Evolutionary conservation across 2,329 filamentous ascomycete genomes (phyloP).

Genomic region (Paraphaeosphaeria sporulosa): DNA sequence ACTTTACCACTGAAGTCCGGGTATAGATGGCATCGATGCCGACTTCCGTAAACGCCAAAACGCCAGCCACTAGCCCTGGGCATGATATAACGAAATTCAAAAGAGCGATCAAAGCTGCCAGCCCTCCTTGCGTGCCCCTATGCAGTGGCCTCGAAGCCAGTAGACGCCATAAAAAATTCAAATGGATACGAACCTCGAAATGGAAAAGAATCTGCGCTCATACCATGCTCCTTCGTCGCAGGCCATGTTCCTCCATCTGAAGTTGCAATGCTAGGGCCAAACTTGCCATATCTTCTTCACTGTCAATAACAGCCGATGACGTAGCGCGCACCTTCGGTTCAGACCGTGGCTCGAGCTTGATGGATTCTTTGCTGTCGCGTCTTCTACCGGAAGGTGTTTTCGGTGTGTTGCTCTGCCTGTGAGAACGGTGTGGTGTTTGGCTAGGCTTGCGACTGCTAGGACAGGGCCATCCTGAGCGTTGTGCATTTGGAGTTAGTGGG

Average conservation of each 20-base stretch:
- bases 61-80: conserved; percentile 1
- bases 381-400: conserved; percentile 35
- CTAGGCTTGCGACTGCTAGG: conserved; percentile 28
- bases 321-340: conserved; percentile 17
- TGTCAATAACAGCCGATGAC: conserved; percentile 17
- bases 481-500: conserved; percentile 18
- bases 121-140: not conserved
- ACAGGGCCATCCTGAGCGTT: conserved; percentile 16
- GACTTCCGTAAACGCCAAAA: conserved; percentile 13
- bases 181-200: conserved; percentile 1
- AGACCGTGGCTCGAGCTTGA: conserved; percentile 34
- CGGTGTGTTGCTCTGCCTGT: conserved; percentile 36
- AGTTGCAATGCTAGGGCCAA: conserved; percentile 41
- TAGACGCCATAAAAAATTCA: conserved; percentile 9
- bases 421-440: conserved; percentile 29
- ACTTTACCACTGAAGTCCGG: conserved; percentile 16
- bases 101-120: not conserved
- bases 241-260: conserved; percentile 39
- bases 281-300: conserved; percentile 36
- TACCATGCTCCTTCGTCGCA: conserved; percentile 37
- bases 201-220: not conserved
- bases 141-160: not conserved
- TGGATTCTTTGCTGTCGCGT: conserved; percentile 34
- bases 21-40: conserved; percentile 17
- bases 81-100: conserved; percentile 1